phyloP scores from a whole-genome alignment of 2,329 filamentous ascomycete species.

The Aplosporella prunicola region DNA sequence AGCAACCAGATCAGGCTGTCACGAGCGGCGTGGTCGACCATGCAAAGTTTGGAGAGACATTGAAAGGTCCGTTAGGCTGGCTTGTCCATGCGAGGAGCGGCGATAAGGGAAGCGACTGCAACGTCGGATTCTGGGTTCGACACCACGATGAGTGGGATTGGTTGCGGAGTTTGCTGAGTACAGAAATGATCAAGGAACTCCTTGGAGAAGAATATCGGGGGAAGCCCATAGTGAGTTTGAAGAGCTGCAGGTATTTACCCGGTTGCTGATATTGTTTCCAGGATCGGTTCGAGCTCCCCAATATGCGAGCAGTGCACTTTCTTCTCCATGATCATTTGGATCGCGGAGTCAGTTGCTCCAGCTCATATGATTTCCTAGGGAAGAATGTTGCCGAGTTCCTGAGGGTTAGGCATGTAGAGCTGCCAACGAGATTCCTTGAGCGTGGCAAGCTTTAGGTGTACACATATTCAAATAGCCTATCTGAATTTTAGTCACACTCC shows the following conservation, averaged over 20 bases:
- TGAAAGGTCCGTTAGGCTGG: slow-evolving; percentile 28
- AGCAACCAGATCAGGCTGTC: slow-evolving; percentile 25
- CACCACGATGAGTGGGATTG: slow-evolving; percentile 26
- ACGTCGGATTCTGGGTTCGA: slow-evolving; percentile 29
- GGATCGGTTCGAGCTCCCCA: slow-evolving; percentile 30
- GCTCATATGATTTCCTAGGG: slow-evolving; percentile 37
- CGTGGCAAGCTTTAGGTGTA: slow-evolving; percentile 30
- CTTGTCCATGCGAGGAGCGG: slow-evolving; percentile 26
- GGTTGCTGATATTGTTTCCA: neutral
- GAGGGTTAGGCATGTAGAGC: slow-evolving; percentile 36
- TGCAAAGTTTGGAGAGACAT: slow-evolving; percentile 26
- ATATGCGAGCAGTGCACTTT: slow-evolving; percentile 33
- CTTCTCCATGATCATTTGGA: slow-evolving; percentile 40
- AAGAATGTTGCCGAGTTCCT: slow-evolving; percentile 41
- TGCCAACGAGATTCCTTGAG: slow-evolving; percentile 36
- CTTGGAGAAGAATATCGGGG: slow-evolving; percentile 22
- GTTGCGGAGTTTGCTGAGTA: slow-evolving; percentile 22
- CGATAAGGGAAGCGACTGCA: slow-evolving; percentile 28
- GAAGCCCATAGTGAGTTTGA: slow-evolving; percentile 12
- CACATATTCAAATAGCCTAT: too few relatives aligned
- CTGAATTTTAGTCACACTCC: too few relatives aligned
- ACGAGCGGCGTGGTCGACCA: slow-evolving; percentile 11
- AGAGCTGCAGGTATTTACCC: neutral
- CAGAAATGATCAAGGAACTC: slow-evolving; percentile 18
- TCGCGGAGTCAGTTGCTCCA: slow-evolving; percentile 34